Base-by-base conservation (phyloP, 1,284 basidiomycete species). In the Fomitiporia mediterranea region DNA sequence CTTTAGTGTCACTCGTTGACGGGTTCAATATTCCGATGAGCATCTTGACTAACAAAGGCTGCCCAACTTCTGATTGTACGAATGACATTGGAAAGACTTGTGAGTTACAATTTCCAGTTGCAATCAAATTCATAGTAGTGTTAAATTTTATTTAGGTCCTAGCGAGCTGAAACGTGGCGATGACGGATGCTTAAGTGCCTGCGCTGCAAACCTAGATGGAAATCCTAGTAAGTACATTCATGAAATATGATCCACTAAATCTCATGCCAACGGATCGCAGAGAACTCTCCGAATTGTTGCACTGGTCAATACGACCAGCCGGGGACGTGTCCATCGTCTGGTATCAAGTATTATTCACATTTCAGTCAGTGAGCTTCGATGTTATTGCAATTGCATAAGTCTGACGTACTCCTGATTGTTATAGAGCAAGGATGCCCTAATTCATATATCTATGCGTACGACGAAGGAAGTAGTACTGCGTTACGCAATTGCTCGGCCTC, bases 11-110 rank as follows among this genome's bases (percentile, higher is more conserved):
- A 27, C 70, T 81, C 30, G 80, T 83, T 17, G 79, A 82, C 62
- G 81, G 81, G 0, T 80, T 74, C 67, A 84, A 86, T 67, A 65
- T 86, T 6, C 83, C 84, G 4, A 70, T 81, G 66, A 66, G 72
- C 5, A 81, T 85, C 57, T 68, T 68, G 44, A 80, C 78, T 68
- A 76, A 74, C 64, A 65, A 66, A 25, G 77, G 76, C 11, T 84
- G 82, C 65, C 65, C 61, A 7, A 66, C 75, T 15, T 74, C 80
- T 2, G 67, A 71, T 43, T 86, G 84, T 65, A 66, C 76, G 0
- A 74, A 75, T 39, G 80, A 86, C 62, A 70, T 86, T 53, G 74
- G 73, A 15, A 73, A 72, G 15, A 67, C 70, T 57, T 80, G 79
- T 75, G 49, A 23, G 52, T 51, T 35, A 4, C 17, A 30, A 21